Conservation (phyloP, 352 stramenopile species). For the Pythium oligandrum region DNA sequence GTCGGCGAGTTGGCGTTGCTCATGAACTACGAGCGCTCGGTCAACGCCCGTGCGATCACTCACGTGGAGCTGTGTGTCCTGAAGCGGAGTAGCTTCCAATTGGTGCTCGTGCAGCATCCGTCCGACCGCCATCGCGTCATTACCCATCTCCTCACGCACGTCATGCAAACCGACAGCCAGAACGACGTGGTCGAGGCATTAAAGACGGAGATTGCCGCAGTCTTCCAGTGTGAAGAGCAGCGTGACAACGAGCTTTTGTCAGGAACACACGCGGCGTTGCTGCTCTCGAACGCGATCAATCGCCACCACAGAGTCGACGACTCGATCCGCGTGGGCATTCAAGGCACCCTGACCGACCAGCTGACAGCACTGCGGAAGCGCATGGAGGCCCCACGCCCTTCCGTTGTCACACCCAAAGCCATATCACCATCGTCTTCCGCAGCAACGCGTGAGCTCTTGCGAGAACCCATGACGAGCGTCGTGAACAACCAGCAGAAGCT, state of each 20-base stretch:
- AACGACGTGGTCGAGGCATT: conserved; percentile 17
- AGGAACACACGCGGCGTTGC: conserved; percentile 8
- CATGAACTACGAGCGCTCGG: conserved; percentile 38
- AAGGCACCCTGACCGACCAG: no score
- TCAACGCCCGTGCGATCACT: conserved; percentile 22
- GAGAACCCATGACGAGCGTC: no score
- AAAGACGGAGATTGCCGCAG: conserved; percentile 7
- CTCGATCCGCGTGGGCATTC: no score
- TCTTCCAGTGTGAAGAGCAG: conserved; percentile 1
- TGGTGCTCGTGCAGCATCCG: conserved; percentile 23
- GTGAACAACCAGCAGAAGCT: no score
- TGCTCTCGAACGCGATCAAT: conserved; percentile 18
- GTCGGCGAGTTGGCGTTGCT: conserved; percentile 48
- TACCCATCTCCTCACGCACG: conserved; percentile 14
- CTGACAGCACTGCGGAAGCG: no score
- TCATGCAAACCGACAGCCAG: conserved; percentile 19
- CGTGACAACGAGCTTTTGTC: conserved; percentile 5
- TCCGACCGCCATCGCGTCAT: conserved; percentile 24
- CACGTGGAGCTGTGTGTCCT: conserved; percentile 40
- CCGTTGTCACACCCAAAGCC: no score
- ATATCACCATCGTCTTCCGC: no score
- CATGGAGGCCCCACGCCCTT: no score
- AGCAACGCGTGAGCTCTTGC: no score
- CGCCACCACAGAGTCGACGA: no score
- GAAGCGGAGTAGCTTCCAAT: conserved; percentile 21